These are phyloP conservation scores for Niveomyces coronatus DNA, from an alignment of 2,329 filamentous ascomycete genomes.

Conservation along the genomic window DNA sequence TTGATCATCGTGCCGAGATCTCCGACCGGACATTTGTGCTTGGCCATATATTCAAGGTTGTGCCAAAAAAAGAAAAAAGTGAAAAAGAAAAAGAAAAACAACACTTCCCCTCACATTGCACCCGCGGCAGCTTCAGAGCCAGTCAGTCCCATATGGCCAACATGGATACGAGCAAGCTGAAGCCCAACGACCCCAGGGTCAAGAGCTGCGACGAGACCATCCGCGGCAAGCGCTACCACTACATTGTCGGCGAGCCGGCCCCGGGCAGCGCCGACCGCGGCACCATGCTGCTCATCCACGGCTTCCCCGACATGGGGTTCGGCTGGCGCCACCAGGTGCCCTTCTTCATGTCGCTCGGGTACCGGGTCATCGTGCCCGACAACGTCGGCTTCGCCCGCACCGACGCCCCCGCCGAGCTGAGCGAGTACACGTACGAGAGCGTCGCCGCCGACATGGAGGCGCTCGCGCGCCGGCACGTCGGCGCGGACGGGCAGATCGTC, in stretches of 20 bases:
- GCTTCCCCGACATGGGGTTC: slow-evolving; percentile 73
- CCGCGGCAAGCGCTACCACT: slow-evolving; percentile 52
- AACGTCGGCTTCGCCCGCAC: slow-evolving; percentile 80
- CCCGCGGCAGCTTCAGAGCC: neutral
- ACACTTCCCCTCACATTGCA: neutral
- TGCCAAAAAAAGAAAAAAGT: no score
- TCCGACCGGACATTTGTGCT: no score
- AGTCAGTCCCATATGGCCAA: neutral
- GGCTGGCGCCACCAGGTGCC: slow-evolving; percentile 91
- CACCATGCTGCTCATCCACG: slow-evolving; percentile 53
- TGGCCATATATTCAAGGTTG: no score
- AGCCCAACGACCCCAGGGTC: slow-evolving; percentile 34
- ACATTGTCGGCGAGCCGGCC: slow-evolving; percentile 46
- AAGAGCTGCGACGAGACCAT: slow-evolving; percentile 22
- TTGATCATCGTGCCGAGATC: no score
- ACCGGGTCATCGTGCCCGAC: slow-evolving; percentile 75
- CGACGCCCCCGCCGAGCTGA: slow-evolving; percentile 51
- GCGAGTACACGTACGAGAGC: slow-evolving; percentile 60
- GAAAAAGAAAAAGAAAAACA: no score
- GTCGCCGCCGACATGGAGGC: slow-evolving; percentile 66
- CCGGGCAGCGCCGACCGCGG: slow-evolving; percentile 29
- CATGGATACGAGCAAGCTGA: slow-evolving; percentile 54
- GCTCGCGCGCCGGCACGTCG: slow-evolving; percentile 48
- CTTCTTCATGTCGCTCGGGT: slow-evolving; percentile 56
- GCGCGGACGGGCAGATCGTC: slow-evolving; percentile 49